Percentiles rank a stretch among this genome's conserved stretches.
These are phyloP conservation scores for Dioscorea alata DNA, from an alignment of 106 monocot genomes.

Conservation along the genomic window DNA sequence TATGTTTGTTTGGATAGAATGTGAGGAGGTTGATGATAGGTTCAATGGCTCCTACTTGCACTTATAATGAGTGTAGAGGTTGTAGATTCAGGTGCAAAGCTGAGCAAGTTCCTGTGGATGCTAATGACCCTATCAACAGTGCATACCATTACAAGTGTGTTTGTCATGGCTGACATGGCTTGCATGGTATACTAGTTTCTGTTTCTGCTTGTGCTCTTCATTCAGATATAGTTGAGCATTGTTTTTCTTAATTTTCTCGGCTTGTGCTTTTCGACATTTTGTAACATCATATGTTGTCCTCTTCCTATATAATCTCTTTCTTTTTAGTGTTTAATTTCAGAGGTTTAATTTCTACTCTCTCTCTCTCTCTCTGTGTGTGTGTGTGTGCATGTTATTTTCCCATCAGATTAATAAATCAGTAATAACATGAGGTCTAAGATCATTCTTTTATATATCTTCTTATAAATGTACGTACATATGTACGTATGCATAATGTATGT, in stretches of 20 bases:
- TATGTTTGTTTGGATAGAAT: constrained; percentile 8
- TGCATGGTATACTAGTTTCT: not conserved
- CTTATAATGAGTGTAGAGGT: constrained; percentile 74
- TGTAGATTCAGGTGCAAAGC: constrained; percentile 81
- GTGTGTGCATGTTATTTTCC: no score
- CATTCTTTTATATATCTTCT: no score
- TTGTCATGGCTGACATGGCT: constrained; percentile 46
- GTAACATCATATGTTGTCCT: not conserved
- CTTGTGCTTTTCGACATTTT: not conserved
- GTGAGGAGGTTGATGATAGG: constrained; percentile 73
- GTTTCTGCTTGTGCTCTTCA: not conserved
- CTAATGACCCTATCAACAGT: constrained; percentile 81
- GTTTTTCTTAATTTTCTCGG: not conserved
- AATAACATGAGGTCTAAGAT: no score
- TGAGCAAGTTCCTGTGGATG: constrained; percentile 86
- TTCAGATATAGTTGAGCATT: not conserved
- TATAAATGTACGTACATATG: no score
- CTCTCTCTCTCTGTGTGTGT: no score
- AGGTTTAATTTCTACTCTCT: not conserved
- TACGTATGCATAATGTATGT: no score
- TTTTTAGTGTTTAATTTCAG: no score
- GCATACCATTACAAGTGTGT: constrained; percentile 82
- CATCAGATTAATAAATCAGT: no score
- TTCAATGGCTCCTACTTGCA: constrained; percentile 73
- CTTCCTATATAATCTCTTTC: not conserved